Evolutionary conservation across 192 early-diverging fungal species (phyloP), one percentile per base, ranked within the genome.

Genomic region (Coemansia sp.): DNA sequence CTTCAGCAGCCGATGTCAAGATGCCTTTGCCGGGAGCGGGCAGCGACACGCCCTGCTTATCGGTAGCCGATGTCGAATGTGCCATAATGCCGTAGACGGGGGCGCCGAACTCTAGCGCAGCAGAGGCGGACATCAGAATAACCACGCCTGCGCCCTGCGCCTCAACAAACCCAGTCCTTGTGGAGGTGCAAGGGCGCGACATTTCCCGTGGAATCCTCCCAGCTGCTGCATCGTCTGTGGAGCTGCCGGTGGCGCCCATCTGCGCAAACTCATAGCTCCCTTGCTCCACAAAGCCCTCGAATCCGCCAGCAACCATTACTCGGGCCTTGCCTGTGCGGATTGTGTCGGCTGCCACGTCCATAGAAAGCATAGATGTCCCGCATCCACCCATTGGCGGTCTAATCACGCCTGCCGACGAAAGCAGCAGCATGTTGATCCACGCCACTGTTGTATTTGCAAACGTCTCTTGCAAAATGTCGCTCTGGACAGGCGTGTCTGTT

Each of bases 1-100:
- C 68, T 68, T 70, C 67, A 84, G 84, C 34, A 64, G 51, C 42
- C 46, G 18, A 28, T 5, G 72, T 58, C 71, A 98, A 76, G 43
- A 98, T 89, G 73, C 96, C 96, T 72, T 91, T 88, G 46, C 96
- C 96, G 66, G 96, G 96, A 37, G 96, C 96, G 16, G 96, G 96
- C 40, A 98, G 86, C 43, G 94, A 95, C 33, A 89, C 85, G 56
- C 93, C 93, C 79, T 95, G 91, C 85, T 95, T 95, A 75, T 98
- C 96, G 25, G 93, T 94, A 49, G 96, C 94, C 25, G 95, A 94
- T 72, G 88, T 92, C 35, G 91, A 91, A 53, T 88, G 74, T 15
- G 89, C 96, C 53, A 98, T 71, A 56, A 98, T 87, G 84, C 87
- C 96, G 63, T 94, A 93, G 64, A 98, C 91, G 21, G 96, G 94